phyloP scores from a whole-genome alignment of 495 filamentous ascomycete species.

The Aspergillus indologenus region DNA sequence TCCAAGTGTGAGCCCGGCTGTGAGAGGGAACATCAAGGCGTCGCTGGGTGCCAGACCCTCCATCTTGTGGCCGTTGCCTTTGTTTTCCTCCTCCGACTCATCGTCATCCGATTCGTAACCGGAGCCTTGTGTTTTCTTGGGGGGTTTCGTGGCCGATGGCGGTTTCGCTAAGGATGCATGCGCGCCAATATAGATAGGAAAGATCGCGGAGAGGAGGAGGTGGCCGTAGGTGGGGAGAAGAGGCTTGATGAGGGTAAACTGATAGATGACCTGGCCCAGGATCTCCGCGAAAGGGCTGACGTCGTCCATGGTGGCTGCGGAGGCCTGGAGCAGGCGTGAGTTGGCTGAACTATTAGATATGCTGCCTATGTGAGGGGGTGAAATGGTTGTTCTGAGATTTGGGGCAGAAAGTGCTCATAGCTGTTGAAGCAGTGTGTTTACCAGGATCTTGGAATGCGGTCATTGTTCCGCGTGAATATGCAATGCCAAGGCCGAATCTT shows the following conservation, averaged over 20 bases:
- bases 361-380: neutral
- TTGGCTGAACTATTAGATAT: neutral
- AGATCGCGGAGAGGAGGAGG: conserved; percentile 62
- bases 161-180: conserved; percentile 73
- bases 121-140: conserved; percentile 55
- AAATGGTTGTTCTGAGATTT: neutral
- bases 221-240: conserved; percentile 65
- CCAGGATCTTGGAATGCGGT: conserved; percentile 3
- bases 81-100: conserved; percentile 48
- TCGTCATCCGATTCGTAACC: conserved; percentile 48
- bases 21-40: conserved; percentile 82
- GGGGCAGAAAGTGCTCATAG: conserved; percentile 5
- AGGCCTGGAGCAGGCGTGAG: neutral
- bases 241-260: conserved; percentile 49
- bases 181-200: conserved; percentile 70
- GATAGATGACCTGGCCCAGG: conserved; percentile 47
- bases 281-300: conserved; percentile 46
- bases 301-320: conserved; percentile 34
- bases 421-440: conserved; percentile 15
- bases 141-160: conserved; percentile 67
- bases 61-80: conserved; percentile 49
- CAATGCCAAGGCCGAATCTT: conserved; percentile 25
- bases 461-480: conserved; percentile 10
- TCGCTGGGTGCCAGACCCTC: conserved; percentile 78
- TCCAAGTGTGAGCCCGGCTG: conserved; percentile 68